A percentile compares a stretch with the other conserved stretches of the same genome.
These are phyloP conservation scores for Coprinopsis sp. DNA, from an alignment of 768 basidiomycete genomes.

Conservation along the genomic window DNA sequence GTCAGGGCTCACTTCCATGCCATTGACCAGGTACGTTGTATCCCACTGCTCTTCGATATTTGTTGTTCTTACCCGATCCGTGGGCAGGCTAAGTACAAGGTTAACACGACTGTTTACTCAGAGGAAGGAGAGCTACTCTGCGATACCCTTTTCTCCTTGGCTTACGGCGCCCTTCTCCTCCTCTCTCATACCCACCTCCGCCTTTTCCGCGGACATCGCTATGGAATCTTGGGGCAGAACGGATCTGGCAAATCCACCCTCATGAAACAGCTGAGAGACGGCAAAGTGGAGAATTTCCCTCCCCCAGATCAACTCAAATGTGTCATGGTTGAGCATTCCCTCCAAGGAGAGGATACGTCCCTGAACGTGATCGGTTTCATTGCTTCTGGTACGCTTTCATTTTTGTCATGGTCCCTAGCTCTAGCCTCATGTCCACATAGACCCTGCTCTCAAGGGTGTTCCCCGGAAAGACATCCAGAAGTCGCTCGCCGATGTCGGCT, in stretches of 20 bases:
- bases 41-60: constrained; percentile 2
- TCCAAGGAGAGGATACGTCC: constrained; percentile 90
- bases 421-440: constrained; percentile 32
- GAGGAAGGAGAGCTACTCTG: constrained; percentile 86
- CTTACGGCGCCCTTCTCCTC: constrained; percentile 90
- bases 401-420: not conserved
- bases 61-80: constrained; percentile 7
- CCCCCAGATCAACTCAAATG: constrained; percentile 80
- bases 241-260: constrained; percentile 95
- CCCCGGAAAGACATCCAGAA: constrained; percentile 69
- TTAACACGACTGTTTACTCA: constrained; percentile 34
- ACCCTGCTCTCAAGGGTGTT: constrained; percentile 60
- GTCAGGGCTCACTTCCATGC: constrained; percentile 71
- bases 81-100: constrained; percentile 54
- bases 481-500: constrained; percentile 85
- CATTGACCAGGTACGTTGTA: constrained; percentile 57
- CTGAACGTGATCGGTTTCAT: constrained; percentile 86
- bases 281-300: constrained; percentile 96
- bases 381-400: constrained; percentile 55
- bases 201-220: constrained; percentile 84
- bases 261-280: constrained; percentile 91
- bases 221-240: constrained; percentile 95
- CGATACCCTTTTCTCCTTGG: constrained; percentile 91
- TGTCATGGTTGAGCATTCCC: constrained; percentile 96
- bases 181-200: constrained; percentile 91